Evolutionary conservation across 768 basidiomycete species (phyloP).

Genomic region (Peribolospora kevripleyi): DNA sequence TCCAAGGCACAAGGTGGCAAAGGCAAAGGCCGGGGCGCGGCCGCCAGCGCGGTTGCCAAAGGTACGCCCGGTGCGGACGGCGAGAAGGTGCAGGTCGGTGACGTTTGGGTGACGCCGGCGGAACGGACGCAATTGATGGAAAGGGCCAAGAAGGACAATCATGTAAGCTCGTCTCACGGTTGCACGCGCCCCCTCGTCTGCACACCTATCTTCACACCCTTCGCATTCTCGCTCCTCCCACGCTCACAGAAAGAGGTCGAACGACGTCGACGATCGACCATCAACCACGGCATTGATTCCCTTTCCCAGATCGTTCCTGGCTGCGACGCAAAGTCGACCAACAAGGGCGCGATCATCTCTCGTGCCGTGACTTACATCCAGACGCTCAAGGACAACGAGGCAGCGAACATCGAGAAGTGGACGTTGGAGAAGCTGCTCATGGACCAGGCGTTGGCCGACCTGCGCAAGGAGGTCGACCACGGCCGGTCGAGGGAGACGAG

Average conservation of each 20-base stretch:
- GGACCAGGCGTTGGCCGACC: slow-evolving; percentile 36
- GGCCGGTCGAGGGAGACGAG: too few relatives aligned
- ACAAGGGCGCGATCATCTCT: slow-evolving; percentile 62
- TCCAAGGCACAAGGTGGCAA: too few relatives aligned
- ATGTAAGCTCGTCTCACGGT: slow-evolving; percentile 14
- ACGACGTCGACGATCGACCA: slow-evolving; percentile 74
- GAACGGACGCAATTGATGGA: slow-evolving; percentile 9
- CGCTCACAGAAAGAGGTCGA: slow-evolving; percentile 86
- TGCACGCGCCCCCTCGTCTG: not conserved
- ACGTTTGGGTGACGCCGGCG: slow-evolving; percentile 13
- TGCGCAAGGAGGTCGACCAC: slow-evolving; percentile 7
- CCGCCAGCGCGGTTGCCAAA: too few relatives aligned
- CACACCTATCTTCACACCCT: not conserved
- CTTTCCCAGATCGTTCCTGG: slow-evolving; percentile 34
- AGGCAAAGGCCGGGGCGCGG: too few relatives aligned
- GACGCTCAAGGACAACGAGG: slow-evolving; percentile 72
- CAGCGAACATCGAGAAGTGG: slow-evolving; percentile 78
- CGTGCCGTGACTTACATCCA: slow-evolving; percentile 80
- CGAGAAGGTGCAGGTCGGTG: too few relatives aligned
- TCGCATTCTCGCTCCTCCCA: not conserved
- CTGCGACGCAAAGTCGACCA: slow-evolving; percentile 1
- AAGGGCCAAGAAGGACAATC: slow-evolving; percentile 16
- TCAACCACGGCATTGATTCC: slow-evolving; percentile 88
- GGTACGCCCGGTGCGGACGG: too few relatives aligned
- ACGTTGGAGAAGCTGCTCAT: slow-evolving; percentile 72